Evolutionary conservation across 2,329 filamentous ascomycete genomes (phyloP).

Genomic region (Botryotinia calthae): DNA sequence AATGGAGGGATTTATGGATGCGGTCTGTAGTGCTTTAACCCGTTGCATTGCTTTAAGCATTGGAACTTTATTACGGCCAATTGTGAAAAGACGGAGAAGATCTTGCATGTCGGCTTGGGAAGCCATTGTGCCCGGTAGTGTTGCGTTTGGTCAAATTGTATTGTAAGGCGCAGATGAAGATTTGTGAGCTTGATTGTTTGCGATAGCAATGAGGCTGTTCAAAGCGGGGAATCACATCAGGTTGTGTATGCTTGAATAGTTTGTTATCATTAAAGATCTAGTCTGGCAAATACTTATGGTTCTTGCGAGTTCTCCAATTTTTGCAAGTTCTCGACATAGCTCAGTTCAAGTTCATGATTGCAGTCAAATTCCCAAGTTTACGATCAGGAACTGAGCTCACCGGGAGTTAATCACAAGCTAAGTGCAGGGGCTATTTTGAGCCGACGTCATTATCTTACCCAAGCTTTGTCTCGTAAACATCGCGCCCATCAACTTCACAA

Average conservation of each 20-base stretch:
- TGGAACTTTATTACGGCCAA: conserved; percentile 51
- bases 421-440: neutral
- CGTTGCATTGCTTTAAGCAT: conserved; percentile 59
- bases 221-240: neutral
- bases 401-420: neutral
- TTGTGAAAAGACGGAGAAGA: conserved; percentile 57
- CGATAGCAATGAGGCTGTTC: neutral
- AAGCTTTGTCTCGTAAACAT: conserved; percentile 9
- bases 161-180: neutral
- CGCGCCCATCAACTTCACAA: neutral
- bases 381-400: neutral
- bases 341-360: neutral
- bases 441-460: conserved; percentile 16
- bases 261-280: neutral
- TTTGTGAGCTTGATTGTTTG: neutral
- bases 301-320: neutral
- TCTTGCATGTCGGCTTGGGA: conserved; percentile 53
- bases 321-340: neutral
- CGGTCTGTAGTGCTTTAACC: conserved; percentile 55
- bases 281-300: neutral
- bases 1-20: conserved; percentile 45
- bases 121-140: neutral
- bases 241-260: neutral
- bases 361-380: neutral
- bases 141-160: neutral